These are phyloP conservation scores for Candida cerambycidarum DNA, from an alignment of 805 yeast genomes.

Conservation along the genomic window DNA sequence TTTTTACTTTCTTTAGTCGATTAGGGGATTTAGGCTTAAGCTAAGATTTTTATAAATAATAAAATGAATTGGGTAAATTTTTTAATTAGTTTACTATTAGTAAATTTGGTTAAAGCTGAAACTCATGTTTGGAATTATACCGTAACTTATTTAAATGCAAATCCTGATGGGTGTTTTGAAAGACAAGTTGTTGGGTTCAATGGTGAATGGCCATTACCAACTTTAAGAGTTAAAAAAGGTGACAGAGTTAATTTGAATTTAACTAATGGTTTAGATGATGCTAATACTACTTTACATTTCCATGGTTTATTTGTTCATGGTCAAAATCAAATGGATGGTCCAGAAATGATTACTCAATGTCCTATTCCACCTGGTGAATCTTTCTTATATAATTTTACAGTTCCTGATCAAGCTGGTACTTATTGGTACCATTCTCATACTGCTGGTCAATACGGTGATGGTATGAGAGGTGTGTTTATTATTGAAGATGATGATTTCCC, in stretches of 20 bases:
- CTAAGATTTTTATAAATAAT: not conserved
- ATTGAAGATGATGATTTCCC: slow-evolving; percentile 63
- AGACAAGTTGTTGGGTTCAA: slow-evolving; percentile 67
- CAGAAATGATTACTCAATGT: slow-evolving; percentile 85
- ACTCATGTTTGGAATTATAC: slow-evolving; percentile 67
- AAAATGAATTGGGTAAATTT: slow-evolving; percentile 3
- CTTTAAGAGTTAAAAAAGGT: slow-evolving; percentile 69
- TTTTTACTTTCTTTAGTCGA: slow-evolving; percentile 7
- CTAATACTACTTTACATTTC: slow-evolving; percentile 81
- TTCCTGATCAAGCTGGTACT: slow-evolving; percentile 79
- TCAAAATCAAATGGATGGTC: slow-evolving; percentile 84
- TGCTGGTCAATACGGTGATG: slow-evolving; percentile 88
- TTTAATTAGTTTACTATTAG: slow-evolving; percentile 9
- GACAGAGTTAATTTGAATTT: slow-evolving; percentile 74
- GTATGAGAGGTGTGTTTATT: slow-evolving; percentile 78
- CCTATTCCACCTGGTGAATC: slow-evolving; percentile 81
- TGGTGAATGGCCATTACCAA: slow-evolving; percentile 86
- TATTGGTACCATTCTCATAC: slow-evolving; percentile 98
- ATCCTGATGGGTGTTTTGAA: slow-evolving; percentile 62
- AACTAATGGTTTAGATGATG: slow-evolving; percentile 68
- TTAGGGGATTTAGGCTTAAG: slow-evolving; percentile 4
- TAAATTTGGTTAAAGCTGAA: slow-evolving; percentile 19
- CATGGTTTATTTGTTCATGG: slow-evolving; percentile 90
- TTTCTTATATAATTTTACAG: slow-evolving; percentile 83
- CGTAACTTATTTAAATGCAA: slow-evolving; percentile 64